Evolutionary conservation across 192 early-diverging fungal genomes (phyloP).

Genomic region (Podila minutissima): DNA sequence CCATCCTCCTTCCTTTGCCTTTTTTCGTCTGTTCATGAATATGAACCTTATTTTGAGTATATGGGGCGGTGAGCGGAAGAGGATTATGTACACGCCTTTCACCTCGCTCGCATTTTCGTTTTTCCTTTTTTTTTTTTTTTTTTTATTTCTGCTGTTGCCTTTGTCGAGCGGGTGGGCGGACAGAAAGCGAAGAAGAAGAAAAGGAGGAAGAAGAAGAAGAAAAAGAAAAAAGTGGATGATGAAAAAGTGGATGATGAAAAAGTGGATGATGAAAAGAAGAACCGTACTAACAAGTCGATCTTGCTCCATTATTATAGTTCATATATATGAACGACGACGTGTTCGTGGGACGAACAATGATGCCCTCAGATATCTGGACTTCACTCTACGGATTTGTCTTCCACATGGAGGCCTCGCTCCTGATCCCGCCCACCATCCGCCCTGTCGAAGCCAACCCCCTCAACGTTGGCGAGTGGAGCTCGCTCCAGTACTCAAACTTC

Average conservation of each 20-base stretch:
- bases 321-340: conserved; percentile 58
- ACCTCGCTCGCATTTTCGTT: background rate
- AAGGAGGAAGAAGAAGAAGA: no score
- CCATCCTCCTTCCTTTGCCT: no score
- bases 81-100: no score
- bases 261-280: no score
- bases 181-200: no score
- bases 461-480: conserved; percentile 50
- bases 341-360: conserved; percentile 32
- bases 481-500: conserved; percentile 51
- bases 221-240: no score
- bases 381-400: conserved; percentile 54
- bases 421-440: conserved; percentile 25
- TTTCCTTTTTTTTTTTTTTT: background rate
- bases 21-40: no score
- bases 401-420: conserved; percentile 41
- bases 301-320: conserved; percentile 13
- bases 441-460: conserved; percentile 12
- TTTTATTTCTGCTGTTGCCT: background rate
- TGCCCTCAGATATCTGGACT: conserved; percentile 50
- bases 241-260: no score
- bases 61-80: no score
- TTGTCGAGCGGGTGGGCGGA: background rate
- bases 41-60: no score
- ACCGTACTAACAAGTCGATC: no score